Base-by-base conservation (phyloP, 192 early-diverging fungal species). In the Umbelopsis sp. region DNA sequence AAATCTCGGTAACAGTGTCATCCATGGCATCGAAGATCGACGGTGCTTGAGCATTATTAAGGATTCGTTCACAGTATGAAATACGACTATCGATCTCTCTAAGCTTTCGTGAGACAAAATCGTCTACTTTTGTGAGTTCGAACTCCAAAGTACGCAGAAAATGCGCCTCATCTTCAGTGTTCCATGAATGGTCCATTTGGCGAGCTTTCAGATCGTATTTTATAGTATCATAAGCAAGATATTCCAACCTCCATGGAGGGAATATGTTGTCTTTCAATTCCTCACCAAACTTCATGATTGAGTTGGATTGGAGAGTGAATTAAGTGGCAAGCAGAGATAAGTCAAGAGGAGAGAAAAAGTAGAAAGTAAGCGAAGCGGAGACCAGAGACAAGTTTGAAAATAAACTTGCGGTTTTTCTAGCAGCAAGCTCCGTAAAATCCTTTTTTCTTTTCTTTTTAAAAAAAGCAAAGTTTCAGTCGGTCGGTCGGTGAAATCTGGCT, bases 251-350 rank as follows among this genome's bases (percentile, higher is more conserved):
- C 95, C 95, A 96, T 74, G 92, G 89, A 6, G 80, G 78, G 68
- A 90, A 90, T 26, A 92, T 83, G 38, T 85, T 81, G 22, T 85
- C 84, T 53, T 86, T 76, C 32, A 96, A 83, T 78, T 93, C 90
- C 56, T 88, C 84, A 34, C 93, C 93, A 84, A 95, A 96, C 80
- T 95, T 94, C 94, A 94, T 96, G 20, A 24, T 53, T 24, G n/a
- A n/a, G n/a, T n/a, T 56, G 12, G 12, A 11, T n/a, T 66, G 10
- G 41, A 45, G 0, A n/a, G 34, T n/a, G 4, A 47, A 59, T 14
- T 53, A 54, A 68, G 66, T 45, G 20, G 10, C 6, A 44, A 25
- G 10, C 9, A 47, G 36, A 45, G 51, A 56, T n/a, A 68, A 38
- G 38, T 44, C 29, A 52, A 70, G 36, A 45, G 54, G 59, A 21